Evolutionary conservation across 352 stramenopile genomes (phyloP).

Genomic region (Lagenidium sp.): DNA sequence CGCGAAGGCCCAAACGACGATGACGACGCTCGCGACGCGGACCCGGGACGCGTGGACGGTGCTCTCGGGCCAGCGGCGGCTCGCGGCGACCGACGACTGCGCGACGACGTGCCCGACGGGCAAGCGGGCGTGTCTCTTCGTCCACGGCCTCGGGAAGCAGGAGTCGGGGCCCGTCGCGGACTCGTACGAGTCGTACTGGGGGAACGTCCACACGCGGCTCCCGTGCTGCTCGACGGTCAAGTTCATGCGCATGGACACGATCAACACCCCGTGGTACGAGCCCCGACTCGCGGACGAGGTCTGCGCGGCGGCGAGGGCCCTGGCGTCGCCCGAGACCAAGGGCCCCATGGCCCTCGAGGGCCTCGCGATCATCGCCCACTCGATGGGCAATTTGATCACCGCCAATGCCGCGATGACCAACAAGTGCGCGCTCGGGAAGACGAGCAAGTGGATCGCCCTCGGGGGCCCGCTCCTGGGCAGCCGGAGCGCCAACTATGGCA

Average conservation of each 20-base stretch:
- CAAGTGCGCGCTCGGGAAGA: slow-evolving; percentile 15
- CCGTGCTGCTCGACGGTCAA: slow-evolving; percentile 19
- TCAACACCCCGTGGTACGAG: slow-evolving; percentile 15
- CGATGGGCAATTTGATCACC: slow-evolving; percentile 37
- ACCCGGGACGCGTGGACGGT: too few relatives aligned
- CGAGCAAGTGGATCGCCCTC: slow-evolving; percentile 33
- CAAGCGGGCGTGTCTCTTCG: slow-evolving; percentile 21
- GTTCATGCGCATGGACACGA: slow-evolving; percentile 24
- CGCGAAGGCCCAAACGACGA: too few relatives aligned
- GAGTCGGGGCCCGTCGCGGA: neutral
- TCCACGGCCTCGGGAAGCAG: slow-evolving; percentile 18
- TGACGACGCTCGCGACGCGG: too few relatives aligned
- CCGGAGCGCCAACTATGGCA: slow-evolving; percentile 6
- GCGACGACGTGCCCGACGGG: slow-evolving; percentile 10
- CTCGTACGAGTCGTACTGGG: slow-evolving; percentile 18
- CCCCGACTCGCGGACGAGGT: slow-evolving; percentile 7
- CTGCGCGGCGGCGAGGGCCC: slow-evolving; percentile 12
- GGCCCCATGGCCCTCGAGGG: slow-evolving; percentile 13
- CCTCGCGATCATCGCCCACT: slow-evolving; percentile 29
- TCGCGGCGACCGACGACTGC: neutral
- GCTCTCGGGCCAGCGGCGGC: neutral
- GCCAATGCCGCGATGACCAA: slow-evolving; percentile 14
- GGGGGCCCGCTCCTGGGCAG: slow-evolving; percentile 24
- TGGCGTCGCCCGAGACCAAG: neutral
- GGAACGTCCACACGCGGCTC: slow-evolving; percentile 14